Conservation (phyloP, 1,284 basidiomycete species). For the Athelia sp. region DNA sequence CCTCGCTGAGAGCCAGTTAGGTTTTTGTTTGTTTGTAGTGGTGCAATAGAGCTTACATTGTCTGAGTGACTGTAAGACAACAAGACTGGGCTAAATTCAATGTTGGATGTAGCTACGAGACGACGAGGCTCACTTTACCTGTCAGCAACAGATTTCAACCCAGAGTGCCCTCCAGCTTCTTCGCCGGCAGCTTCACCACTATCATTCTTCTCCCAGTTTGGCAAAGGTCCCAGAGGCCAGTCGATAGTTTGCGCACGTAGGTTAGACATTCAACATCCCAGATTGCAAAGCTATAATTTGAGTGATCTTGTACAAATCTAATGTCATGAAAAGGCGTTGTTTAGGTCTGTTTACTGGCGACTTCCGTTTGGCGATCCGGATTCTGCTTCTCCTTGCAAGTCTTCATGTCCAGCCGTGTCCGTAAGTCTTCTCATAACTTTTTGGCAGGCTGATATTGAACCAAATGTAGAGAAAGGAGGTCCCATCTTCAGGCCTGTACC, state of each 20-base stretch:
- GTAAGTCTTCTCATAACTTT: constrained; percentile 38
- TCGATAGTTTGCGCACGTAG: constrained; percentile 26
- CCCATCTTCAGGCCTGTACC: constrained; percentile 63
- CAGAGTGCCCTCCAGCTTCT: constrained; percentile 7
- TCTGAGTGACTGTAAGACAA: constrained; percentile 57
- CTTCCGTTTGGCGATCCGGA: constrained; percentile 2
- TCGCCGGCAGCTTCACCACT: constrained; percentile 28
- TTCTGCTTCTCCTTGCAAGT: constrained; percentile 1
- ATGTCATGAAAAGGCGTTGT: neutral
- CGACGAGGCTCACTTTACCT: constrained; percentile 31
- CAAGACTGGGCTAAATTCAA: constrained; percentile 30
- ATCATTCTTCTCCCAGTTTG: constrained; percentile 51
- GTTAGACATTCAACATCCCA: constrained; percentile 20
- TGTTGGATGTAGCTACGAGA: neutral
- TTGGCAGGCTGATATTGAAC: too few relatives aligned
- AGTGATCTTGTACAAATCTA: neutral
- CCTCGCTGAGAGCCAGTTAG: constrained; percentile 42
- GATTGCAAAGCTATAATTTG: neutral
- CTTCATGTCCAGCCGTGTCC: constrained; percentile 70
- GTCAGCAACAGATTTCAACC: constrained; percentile 43
- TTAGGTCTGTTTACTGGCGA: neutral
- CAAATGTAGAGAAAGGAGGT: constrained; percentile 59
- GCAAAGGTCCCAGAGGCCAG: constrained; percentile 48
- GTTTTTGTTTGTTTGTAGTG: neutral
- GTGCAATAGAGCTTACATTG: constrained; percentile 62